phyloP scores from a whole-genome alignment of 495 filamentous ascomycete genomes.

The Cercophora samala region DNA sequence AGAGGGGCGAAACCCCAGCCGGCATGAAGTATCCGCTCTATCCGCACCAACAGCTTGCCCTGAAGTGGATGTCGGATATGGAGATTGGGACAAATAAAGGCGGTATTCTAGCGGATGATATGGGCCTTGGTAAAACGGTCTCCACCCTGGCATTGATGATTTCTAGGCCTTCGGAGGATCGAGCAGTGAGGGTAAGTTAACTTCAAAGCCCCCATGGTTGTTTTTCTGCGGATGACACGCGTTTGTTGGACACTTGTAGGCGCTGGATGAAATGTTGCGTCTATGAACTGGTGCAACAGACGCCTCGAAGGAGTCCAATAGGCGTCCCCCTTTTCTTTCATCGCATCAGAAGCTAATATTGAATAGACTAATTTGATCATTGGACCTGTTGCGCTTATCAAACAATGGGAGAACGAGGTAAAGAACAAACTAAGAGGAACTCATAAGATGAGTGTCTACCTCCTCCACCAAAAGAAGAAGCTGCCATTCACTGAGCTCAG shows the following conservation, averaged over 20 bases:
- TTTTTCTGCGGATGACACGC: neutral
- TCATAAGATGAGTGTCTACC: constrained; percentile 60
- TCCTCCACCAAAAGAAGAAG: constrained; percentile 59
- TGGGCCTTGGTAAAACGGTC: constrained; percentile 96
- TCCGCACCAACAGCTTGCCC: constrained; percentile 78
- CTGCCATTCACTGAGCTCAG: constrained; percentile 59
- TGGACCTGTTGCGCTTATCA: constrained; percentile 79
- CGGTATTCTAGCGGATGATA: constrained; percentile 85
- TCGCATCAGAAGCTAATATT: constrained; percentile 16
- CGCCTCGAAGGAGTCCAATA: neutral
- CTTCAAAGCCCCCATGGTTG: neutral
- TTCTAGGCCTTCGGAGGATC: constrained; percentile 54
- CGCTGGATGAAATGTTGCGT: neutral
- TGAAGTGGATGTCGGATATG: constrained; percentile 79
- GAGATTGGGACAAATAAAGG: constrained; percentile 76
- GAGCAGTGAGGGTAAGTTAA: constrained; percentile 26
- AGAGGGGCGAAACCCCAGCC: constrained; percentile 69
- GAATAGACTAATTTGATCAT: constrained; percentile 78
- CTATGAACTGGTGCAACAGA: neutral
- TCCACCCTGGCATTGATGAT: constrained; percentile 82
- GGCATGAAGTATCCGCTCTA: constrained; percentile 68
- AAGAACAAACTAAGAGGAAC: constrained; percentile 58
- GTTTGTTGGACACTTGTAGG: neutral
- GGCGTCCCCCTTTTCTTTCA: neutral
- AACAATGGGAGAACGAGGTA: constrained; percentile 90